Percentiles rank a stretch among this genome's conserved stretches.
phyloP scores from a whole-genome alignment of 352 stramenopile species.

The Pythium insidiosum region DNA sequence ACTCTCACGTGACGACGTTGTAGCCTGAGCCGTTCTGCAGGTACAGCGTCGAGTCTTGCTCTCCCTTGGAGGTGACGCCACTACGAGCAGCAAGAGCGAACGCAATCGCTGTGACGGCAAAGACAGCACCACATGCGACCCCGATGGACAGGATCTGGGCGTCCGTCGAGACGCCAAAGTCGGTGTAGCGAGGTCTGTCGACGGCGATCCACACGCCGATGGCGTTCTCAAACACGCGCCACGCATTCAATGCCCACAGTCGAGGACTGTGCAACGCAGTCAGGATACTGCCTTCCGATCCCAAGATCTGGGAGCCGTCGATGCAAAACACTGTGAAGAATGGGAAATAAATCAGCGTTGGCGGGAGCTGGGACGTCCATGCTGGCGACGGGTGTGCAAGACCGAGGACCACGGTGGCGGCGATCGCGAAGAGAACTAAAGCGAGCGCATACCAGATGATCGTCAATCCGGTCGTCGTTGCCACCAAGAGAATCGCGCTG shows the following conservation, averaged over 20 bases:
- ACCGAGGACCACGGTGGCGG: conserved; percentile 21
- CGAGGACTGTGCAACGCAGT: conserved; percentile 25
- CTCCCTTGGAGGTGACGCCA: neutral
- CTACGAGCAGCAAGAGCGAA: conserved; percentile 19
- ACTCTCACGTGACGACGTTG: too few species aligned
- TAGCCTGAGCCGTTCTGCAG: too few species aligned
- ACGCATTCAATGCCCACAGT: conserved; percentile 33
- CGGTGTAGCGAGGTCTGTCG: conserved; percentile 38
- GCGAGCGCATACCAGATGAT: conserved; percentile 26
- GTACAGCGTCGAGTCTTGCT: conserved; percentile 15
- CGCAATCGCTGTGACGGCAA: conserved; percentile 15
- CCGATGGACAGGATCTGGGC: conserved; percentile 24
- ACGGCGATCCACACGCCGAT: conserved; percentile 29
- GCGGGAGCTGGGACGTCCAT: conserved; percentile 26
- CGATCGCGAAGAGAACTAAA: conserved; percentile 28
- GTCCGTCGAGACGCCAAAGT: conserved; percentile 47
- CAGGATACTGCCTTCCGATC: conserved; percentile 19
- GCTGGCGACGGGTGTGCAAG: conserved; percentile 28
- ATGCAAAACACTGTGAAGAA: conserved; percentile 60
- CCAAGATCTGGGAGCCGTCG: conserved; percentile 35
- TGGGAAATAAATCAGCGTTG: conserved; percentile 49
- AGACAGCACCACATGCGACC: conserved; percentile 26
- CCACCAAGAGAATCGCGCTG: conserved; percentile 52
- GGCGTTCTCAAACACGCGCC: conserved; percentile 49
- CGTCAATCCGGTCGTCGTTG: conserved; percentile 42